Base-by-base conservation (phyloP, 306 rosid genomes). In the Biancaea sappan region DNA sequence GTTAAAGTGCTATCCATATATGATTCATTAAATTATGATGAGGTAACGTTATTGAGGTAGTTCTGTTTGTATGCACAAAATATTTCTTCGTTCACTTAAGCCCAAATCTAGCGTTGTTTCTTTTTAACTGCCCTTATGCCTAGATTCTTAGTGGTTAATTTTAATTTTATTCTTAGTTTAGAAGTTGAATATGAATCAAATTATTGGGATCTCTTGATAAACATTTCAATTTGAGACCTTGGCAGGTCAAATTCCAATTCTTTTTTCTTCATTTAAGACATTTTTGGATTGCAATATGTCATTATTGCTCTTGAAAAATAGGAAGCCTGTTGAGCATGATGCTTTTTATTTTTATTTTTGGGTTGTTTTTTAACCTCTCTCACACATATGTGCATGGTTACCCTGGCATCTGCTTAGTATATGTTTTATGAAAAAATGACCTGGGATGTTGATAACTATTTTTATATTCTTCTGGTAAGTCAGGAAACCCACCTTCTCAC, bases 1-100 rank as follows among this genome's bases (percentile, higher is more conserved):
- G 68, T 94, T 66, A 89, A 79, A 84, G 97, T 90, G 78, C 72
- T 84, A 58, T 91, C 98, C 58, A 53, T 76, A 67, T 84, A 73
- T 74, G 97, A 94, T 85, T 74, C 90, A 50, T 84, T 88, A 59
- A 94, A 91, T 71, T 89, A 81, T 82, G 94, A 88, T 46, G 98
- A 94, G 98, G 97, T 94, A 94, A 83, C 66, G 24, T 31, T 47
- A 16, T 69, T 31, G 54, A 69, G 14, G 38, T 34, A 37, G 54
- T 50, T 70, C 29, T 48, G 29, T 43, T 76, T 62, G 8, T 68
- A 64, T 10, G 46, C 5, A 19, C 43, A 16, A 54, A 72, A 54
- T 62, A 61, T 62, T 19, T 80, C 28, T 69, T 24, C 43, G 43
- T 10, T 61, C 58, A 61, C 48, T 3, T 73, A 71, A 71, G 61